phyloP scores from a whole-genome alignment of 257 asterid genomes.

The Nicotiana noctiflora region DNA sequence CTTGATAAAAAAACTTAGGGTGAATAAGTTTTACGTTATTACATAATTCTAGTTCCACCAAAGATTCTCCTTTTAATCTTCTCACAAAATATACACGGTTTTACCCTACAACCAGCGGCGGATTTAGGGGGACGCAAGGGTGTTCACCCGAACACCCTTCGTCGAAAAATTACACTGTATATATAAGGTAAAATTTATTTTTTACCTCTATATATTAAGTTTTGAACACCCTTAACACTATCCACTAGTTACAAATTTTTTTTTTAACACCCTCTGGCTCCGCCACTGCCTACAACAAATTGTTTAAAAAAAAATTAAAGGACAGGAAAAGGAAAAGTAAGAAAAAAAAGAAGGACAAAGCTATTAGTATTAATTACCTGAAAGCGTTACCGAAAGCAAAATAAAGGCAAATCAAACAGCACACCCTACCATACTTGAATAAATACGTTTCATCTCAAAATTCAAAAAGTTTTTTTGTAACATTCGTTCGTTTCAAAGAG shows the following conservation, averaged over 20 bases:
- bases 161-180: too few relatives aligned
- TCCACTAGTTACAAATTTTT: too few relatives aligned
- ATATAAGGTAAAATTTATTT: too few relatives aligned
- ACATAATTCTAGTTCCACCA: too few relatives aligned
- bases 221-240: too few relatives aligned
- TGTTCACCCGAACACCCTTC: too few relatives aligned
- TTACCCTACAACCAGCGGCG: neutral
- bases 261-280: too few relatives aligned
- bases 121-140: too few relatives aligned
- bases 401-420: neutral
- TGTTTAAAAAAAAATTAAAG: neutral
- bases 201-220: too few relatives aligned
- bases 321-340: neutral
- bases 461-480: neutral
- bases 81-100: neutral
- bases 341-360: neutral
- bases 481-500: neutral
- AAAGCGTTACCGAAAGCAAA: conserved; percentile 6
- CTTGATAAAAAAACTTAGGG: too few relatives aligned
- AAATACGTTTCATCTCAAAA: neutral
- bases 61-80: neutral
- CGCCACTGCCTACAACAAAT: neutral
- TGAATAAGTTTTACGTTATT: too few relatives aligned
- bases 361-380: neutral
- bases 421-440: neutral